These are phyloP conservation scores for Conticribra guillardii DNA, from an alignment of 108 stramenopile genomes.

Conservation along the genomic window DNA sequence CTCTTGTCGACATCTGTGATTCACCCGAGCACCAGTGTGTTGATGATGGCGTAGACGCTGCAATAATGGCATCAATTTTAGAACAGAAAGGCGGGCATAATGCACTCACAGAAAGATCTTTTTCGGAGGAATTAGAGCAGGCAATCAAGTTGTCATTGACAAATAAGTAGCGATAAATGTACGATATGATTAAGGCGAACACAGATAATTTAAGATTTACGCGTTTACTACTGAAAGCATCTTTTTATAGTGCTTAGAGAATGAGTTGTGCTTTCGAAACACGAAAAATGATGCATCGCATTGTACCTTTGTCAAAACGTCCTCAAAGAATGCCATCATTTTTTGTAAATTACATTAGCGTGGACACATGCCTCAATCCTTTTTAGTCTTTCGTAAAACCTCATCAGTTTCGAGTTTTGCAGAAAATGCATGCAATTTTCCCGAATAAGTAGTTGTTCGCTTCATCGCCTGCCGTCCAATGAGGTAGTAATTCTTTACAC, in stretches of 20 bases:
- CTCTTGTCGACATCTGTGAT: constrained; percentile 1
- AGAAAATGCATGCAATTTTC: constrained; percentile 82
- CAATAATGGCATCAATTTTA: constrained; percentile 31
- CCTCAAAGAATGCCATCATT: no score
- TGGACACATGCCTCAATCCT: no score
- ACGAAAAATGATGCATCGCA: neutral
- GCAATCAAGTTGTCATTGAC: constrained; percentile 49
- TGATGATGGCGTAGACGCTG: constrained; percentile 19
- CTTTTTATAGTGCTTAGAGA: neutral
- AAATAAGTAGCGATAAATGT: constrained; percentile 11
- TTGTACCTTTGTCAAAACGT: no score
- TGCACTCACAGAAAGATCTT: constrained; percentile 7
- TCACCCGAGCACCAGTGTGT: neutral
- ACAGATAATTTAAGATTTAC: neutral
- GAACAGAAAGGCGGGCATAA: neutral
- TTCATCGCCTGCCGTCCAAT: constrained; percentile 85
- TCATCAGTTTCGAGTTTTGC: constrained; percentile 79
- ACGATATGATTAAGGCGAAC: neutral
- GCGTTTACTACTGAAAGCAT: neutral
- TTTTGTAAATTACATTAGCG: no score
- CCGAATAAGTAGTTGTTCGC: constrained; percentile 86
- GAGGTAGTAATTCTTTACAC: constrained; percentile 88
- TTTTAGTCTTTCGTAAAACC: constrained; percentile 64
- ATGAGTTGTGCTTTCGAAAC: neutral
- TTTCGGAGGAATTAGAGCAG: constrained; percentile 36